Evolutionary conservation across 2,329 filamentous ascomycete species (phyloP), one percentile per base, ranked within the genome.

Genomic region (Basipetospora chlamydospora): DNA sequence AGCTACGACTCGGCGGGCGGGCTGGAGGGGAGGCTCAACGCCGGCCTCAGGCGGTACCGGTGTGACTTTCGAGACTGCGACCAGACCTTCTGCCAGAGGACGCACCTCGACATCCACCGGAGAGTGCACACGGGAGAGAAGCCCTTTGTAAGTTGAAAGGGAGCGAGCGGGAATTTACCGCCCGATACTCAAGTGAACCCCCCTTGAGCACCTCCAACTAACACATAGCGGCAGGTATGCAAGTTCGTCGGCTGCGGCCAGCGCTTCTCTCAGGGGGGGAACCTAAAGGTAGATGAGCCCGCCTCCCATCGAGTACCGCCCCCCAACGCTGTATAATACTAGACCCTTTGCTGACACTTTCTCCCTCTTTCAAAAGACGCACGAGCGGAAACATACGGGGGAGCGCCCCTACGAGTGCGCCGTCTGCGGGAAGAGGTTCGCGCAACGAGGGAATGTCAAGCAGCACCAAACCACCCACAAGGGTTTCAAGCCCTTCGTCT

Each of bases 21-120:
- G 31, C 45, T 47, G 28, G 90, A 77, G 22, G 22, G 22, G 55
- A 63, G 76, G 48, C 86, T 11, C 6, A 43, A 33, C 31, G 21
- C 34, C 33, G 20, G 16, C 8, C 29, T 35, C 23, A 43, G 31
- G 3, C 35, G 38, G 15, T 37, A 88, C 53, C 60, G 70, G 13
- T 98, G 90, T 58, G 70, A 67, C 15, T 67, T 85, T 26, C 69
- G 75, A 6, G 73, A 73, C 28, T 96, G 88, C 56, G 65, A 67
- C 46, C 92, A 90, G 63, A 75, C 70, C 42, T 96, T 95, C 56
- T 75, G 74, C 41, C 88, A 96, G 52, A 93, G 88, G 59, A 94
- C 87, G 1, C 88, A 96, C 48, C 68, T 95, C 9, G 81, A 90
- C 42, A 95, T 92, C 33, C 90, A 98, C 55, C 77, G 73, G 31